Evolutionary conservation across 495 filamentous ascomycete genomes (phyloP).

Genomic region (Viridothelium virens): DNA sequence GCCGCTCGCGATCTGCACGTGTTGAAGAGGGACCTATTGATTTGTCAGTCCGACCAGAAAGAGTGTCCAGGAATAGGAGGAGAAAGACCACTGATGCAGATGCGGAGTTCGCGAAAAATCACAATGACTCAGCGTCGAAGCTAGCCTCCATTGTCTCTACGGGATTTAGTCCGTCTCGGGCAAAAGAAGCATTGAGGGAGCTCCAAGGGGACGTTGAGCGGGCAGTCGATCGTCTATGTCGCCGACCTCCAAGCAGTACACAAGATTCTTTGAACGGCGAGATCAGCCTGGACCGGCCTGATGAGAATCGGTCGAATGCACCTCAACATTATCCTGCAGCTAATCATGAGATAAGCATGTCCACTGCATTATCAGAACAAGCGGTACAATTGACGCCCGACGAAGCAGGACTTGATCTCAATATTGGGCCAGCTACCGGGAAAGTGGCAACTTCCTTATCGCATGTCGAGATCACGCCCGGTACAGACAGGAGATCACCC

Average conservation of each 20-base stretch:
- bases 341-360: background rate
- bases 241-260: background rate
- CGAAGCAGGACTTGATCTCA: background rate
- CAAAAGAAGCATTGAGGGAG: conserved; percentile 18
- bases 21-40: conserved; percentile 23
- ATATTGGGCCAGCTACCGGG: background rate
- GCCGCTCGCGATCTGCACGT: conserved; percentile 31
- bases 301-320: background rate
- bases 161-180: conserved; percentile 24
- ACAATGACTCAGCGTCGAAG: conserved; percentile 16
- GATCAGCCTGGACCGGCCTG: background rate
- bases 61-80: conserved; percentile 27
- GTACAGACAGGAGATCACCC: conserved; percentile 18
- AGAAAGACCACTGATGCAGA: conserved; percentile 22
- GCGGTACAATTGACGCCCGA: background rate
- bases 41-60: conserved; percentile 30
- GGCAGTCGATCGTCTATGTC: background rate
- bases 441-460: background rate
- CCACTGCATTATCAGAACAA: background rate
- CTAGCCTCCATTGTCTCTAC: conserved; percentile 22
- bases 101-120: background rate
- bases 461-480: conserved; percentile 19
- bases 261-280: background rate
- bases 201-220: conserved; percentile 11
- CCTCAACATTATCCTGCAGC: background rate